Evolutionary conservation across 2,329 filamentous ascomycete genomes (phyloP).

Genomic region (Sporothrix pallida): DNA sequence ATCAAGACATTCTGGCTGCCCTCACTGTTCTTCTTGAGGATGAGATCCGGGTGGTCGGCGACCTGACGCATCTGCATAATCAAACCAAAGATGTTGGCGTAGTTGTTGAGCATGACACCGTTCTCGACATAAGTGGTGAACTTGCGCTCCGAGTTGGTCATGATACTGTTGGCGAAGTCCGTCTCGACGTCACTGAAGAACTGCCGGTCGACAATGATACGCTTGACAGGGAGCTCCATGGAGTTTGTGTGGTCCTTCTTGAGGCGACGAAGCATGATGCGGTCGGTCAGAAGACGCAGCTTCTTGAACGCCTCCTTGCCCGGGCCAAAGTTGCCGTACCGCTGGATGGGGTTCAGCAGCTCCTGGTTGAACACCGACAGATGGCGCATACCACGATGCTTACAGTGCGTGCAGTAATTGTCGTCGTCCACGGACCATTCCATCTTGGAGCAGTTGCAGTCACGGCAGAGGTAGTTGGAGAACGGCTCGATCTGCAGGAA

Average conservation of each 20-base stretch:
- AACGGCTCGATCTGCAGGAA: conserved; percentile 91
- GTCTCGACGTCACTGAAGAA: conserved; percentile 97
- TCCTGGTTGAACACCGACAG: conserved; percentile 75
- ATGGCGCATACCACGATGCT: conserved; percentile 57
- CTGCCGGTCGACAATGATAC: conserved; percentile 88
- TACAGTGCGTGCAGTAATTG: conserved; percentile 54
- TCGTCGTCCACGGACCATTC: conserved; percentile 82
- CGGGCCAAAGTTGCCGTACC: conserved; percentile 63
- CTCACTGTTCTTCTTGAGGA: conserved; percentile 84
- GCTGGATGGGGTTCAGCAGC: conserved; percentile 80
- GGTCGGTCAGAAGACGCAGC: conserved; percentile 84
- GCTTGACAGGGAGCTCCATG: conserved; percentile 96
- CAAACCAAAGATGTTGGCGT: conserved; percentile 97
- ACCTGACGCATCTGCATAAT: conserved; percentile 99
- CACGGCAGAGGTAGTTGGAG: conserved; percentile 91
- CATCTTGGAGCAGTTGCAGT: conserved; percentile 77
- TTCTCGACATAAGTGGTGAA: conserved; percentile 96
- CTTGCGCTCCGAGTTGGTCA: conserved; percentile 84
- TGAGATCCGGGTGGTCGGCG: conserved; percentile 92
- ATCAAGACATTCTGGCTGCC: conserved; percentile 89
- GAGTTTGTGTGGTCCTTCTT: conserved; percentile 93
- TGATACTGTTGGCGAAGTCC: conserved; percentile 94
- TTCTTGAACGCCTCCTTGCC: conserved; percentile 78
- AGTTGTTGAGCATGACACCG: conserved; percentile 94
- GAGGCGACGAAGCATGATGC: conserved; percentile 93